phyloP scores from a whole-genome alignment of 768 basidiomycete genomes.

The Rhizopogon salebrosus region DNA sequence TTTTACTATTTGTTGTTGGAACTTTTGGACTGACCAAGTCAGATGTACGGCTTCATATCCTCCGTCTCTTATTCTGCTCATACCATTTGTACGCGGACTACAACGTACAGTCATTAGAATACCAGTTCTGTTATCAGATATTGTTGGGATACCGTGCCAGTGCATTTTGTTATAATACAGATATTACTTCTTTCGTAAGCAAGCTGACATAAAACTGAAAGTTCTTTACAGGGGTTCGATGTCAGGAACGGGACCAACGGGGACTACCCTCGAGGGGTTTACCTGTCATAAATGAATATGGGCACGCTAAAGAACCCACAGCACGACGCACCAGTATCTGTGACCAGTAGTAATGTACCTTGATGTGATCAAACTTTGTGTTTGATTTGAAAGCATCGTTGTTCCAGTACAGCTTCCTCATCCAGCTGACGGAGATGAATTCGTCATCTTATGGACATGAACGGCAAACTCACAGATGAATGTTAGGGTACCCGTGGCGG shows the following conservation, averaged over 20 bases:
- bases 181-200: conserved; percentile 5
- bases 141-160: background rate
- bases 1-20: background rate
- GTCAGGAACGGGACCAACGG: conserved; percentile 65
- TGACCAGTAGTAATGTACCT: conserved; percentile 37
- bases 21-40: background rate
- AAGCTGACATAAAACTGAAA: background rate
- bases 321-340: conserved; percentile 15
- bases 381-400: conserved; percentile 79
- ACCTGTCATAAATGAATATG: conserved; percentile 41
- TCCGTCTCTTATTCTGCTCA: background rate
- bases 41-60: background rate
- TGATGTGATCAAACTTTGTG: conserved; percentile 83
- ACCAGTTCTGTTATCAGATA: background rate
- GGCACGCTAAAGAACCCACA: background rate
- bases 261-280: conserved; percentile 75
- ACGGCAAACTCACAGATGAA: conserved; percentile 43
- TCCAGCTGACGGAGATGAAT: conserved; percentile 46
- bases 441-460: background rate
- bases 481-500: conserved; percentile 80
- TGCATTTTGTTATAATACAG: conserved; percentile 11
- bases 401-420: conserved; percentile 90
- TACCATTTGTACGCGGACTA: background rate
- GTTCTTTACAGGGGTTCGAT: conserved; percentile 51
- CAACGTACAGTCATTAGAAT: background rate